Percentiles rank a stretch among this genome's conserved stretches.
phyloP scores from a whole-genome alignment of 106 monocot genomes.

The Platanthera zijinensis region DNA sequence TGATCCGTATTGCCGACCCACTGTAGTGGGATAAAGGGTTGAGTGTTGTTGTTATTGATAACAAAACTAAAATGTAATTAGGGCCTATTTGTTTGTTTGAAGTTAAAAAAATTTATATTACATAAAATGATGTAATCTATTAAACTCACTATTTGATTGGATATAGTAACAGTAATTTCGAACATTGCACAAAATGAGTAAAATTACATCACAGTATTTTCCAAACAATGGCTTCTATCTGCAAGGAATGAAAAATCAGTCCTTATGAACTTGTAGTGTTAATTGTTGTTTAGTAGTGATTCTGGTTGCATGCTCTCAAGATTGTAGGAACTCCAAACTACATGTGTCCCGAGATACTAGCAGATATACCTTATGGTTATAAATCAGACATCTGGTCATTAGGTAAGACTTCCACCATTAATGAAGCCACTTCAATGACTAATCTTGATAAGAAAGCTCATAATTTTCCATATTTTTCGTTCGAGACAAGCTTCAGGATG shows the following conservation, averaged over 20 bases:
- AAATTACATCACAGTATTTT: too few species aligned
- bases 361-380: constrained; percentile 91
- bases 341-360: constrained; percentile 96
- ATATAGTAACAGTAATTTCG: too few species aligned
- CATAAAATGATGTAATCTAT: too few species aligned
- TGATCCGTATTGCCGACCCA: too few species aligned
- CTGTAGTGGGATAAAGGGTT: too few species aligned
- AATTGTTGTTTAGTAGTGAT: not conserved
- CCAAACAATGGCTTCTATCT: too few species aligned
- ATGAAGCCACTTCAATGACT: not conserved
- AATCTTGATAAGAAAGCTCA: not conserved
- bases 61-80: too few species aligned
- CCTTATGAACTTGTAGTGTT: not conserved
- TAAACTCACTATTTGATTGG: too few species aligned
- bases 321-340: constrained; percentile 90
- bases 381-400: constrained; percentile 99
- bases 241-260: not conserved
- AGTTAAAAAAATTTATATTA: too few species aligned
- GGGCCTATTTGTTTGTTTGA: too few species aligned
- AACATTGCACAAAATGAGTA: too few species aligned
- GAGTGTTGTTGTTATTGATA: too few species aligned
- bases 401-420: constrained; percentile 27
- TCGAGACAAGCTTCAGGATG: constrained; percentile 44
- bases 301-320: constrained; percentile 23
- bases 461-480: not conserved